Conservation (phyloP, 2,329 filamentous ascomycete genomes). For the Graphium sp. region DNA sequence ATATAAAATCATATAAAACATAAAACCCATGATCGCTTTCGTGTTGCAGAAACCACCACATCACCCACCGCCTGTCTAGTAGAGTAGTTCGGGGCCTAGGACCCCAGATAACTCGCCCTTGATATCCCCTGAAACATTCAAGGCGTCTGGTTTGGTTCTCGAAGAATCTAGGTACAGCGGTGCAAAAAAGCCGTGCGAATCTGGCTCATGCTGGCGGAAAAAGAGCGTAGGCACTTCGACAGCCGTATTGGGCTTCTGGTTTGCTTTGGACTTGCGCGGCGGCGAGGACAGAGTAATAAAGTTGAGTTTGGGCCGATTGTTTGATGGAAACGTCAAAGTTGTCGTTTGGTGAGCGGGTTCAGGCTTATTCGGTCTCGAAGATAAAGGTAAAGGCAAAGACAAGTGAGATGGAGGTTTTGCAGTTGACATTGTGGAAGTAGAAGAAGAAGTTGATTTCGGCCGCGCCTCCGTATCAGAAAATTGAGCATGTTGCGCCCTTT, state of each 20-base stretch:
- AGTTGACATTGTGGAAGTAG: constrained; percentile 3
- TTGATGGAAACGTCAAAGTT: too few species aligned
- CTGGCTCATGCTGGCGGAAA: constrained; percentile 4
- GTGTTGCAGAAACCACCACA: too few species aligned
- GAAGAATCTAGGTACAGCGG: constrained; percentile 2
- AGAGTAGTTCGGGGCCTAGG: neutral
- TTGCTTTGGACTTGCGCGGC: neutral
- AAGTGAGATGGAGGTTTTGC: neutral
- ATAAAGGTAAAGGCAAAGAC: neutral
- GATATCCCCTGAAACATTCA: neutral
- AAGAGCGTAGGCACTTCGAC: constrained; percentile 1
- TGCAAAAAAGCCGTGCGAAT: constrained; percentile 4
- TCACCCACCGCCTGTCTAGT: too few species aligned
- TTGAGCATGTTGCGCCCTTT: too few species aligned
- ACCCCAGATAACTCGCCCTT: constrained; percentile 1
- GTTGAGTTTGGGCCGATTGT: too few species aligned
- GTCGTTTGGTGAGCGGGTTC: neutral
- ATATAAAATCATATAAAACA: too few species aligned
- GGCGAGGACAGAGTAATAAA: too few species aligned
- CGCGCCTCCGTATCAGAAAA: too few species aligned
- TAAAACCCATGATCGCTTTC: too few species aligned
- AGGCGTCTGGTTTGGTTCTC: neutral
- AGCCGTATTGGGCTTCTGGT: neutral
- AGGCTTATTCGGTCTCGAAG: neutral
- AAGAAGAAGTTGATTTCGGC: constrained; percentile 2